Base-by-base conservation (phyloP, 768 basidiomycete species). In the Russula virescens region DNA sequence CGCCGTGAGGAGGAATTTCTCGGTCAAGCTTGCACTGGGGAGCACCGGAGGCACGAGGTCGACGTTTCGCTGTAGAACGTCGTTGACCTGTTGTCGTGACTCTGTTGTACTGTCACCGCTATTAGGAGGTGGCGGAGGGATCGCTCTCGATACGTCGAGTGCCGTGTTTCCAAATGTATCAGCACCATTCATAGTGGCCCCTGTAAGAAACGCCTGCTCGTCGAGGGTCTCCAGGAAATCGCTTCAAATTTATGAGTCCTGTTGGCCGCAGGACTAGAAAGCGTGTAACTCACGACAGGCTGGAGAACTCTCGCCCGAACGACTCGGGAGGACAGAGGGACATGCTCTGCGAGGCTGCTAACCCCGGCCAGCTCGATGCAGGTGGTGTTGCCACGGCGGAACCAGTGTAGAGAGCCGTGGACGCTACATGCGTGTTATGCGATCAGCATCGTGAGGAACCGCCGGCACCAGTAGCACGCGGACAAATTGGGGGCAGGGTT, bases 181-280 rank as follows among this genome's bases (percentile, higher is more conserved):
- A 46, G 84, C 72, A 5, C 81, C 75, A 3, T 81, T 80, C 5
- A 78, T 69, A 31, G 83, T 78, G 1, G 78, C 78, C 52, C 75
- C 72, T 5, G 83, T 81, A 72, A 92, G 89, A 75, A 91, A 93
- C 1, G 88, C 80, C 3, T 86, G 84, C 57, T 94, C 91, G 72
- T 93, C 90, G 10, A 95, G 80, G 0, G 90, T 91, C 71, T 93
- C 90, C 26, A 95, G 80, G 73, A 94, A 94, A 70, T 95, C 92
- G 38, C 91, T 94, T 55, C 43, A 31, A 42, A 13, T 10, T 56
- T n/a, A 53, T 10, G 35, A 46, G 40, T 42, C 16, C 13, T 9
- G 23, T 16, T 43, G 51, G 19, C 3, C 6, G 14, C 21, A 34
- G 13, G 51, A 8, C 13, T 19, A 9, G 14, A 49, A 11, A 21